Evolutionary conservation across 2,329 filamentous ascomycete genomes (phyloP).

Genomic region (Aspergillus novofumigatus): DNA sequence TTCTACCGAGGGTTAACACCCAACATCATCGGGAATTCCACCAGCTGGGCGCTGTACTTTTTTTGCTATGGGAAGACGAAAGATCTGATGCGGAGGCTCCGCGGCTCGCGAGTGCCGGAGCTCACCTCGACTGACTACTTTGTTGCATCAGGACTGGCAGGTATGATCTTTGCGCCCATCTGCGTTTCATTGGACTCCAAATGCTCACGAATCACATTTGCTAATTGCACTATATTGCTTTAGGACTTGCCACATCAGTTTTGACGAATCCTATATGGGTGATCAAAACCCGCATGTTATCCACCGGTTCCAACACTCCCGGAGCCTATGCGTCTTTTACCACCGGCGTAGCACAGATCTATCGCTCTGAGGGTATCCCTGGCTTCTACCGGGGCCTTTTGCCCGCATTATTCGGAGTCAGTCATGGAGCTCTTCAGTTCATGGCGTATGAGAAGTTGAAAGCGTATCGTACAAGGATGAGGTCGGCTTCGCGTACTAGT

Average conservation of each 20-base stretch:
- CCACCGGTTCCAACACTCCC: conserved; percentile 66
- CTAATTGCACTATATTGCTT: neutral
- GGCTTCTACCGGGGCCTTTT: conserved; percentile 87
- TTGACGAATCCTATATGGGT: conserved; percentile 98
- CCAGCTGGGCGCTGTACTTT: conserved; percentile 91
- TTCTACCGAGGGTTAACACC: conserved; percentile 88
- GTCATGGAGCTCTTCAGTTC: conserved; percentile 92
- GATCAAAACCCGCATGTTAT: conserved; percentile 94
- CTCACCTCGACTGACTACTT: conserved; percentile 73
- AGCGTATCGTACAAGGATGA: conserved; percentile 51
- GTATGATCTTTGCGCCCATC: conserved; percentile 28
- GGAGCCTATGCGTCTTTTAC: conserved; percentile 80
- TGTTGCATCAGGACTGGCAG: conserved; percentile 62
- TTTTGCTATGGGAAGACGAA: conserved; percentile 64
- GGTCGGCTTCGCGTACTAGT: conserved; percentile 21
- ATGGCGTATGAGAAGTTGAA: conserved; percentile 83
- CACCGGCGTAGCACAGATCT: conserved; percentile 65
- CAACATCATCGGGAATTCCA: conserved; percentile 85
- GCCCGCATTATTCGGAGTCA: conserved; percentile 79
- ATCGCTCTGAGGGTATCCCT: conserved; percentile 63
- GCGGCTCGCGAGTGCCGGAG: conserved; percentile 27
- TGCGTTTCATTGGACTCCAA: neutral
- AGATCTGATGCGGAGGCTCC: conserved; percentile 45
- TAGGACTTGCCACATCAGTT: conserved; percentile 69
- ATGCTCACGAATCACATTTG: too few species aligned